phyloP scores from a whole-genome alignment of 192 early-diverging fungal genomes.

The Coemansia sp. region DNA sequence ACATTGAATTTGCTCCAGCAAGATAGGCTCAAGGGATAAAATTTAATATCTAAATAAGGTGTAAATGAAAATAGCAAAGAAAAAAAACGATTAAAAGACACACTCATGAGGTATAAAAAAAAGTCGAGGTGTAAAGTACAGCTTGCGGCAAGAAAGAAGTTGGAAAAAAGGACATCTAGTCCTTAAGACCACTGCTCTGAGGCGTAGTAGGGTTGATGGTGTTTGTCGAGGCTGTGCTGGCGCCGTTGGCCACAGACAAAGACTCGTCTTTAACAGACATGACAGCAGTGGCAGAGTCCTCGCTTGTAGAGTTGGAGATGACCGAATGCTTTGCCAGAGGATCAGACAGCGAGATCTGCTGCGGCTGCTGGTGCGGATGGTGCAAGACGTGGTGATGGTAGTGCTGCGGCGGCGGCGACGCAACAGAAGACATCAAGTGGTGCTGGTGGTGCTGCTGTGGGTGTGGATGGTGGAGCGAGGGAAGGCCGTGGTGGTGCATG shows the following conservation, averaged over 20 bases:
- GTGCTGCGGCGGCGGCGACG: background rate
- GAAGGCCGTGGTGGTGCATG: constrained; percentile 5
- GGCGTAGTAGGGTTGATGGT: constrained; percentile 29
- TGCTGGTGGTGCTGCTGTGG: constrained; percentile 1
- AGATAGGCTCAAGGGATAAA: too few relatives aligned
- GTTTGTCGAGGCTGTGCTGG: constrained; percentile 12
- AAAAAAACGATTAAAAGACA: background rate
- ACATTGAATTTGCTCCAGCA: background rate
- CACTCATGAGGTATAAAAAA: background rate
- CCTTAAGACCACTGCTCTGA: constrained; percentile 20
- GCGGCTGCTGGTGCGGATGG: background rate
- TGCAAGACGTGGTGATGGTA: background rate
- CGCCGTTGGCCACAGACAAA: background rate
- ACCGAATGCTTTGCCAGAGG: background rate
- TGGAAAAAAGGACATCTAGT: constrained; percentile 1
- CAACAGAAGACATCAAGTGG: constrained; percentile 1
- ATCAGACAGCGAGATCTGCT: background rate
- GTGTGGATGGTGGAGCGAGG: constrained; percentile 9
- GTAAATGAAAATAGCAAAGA: background rate
- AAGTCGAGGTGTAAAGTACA: constrained; percentile 5
- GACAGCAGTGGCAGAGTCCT: background rate
- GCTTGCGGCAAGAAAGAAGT: background rate
- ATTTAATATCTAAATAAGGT: too few relatives aligned
- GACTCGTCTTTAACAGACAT: background rate
- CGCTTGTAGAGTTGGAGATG: background rate